These are phyloP conservation scores for Oryza officinalis DNA, from an alignment of 176 grass and related monocot genomes.

Conservation along the genomic window DNA sequence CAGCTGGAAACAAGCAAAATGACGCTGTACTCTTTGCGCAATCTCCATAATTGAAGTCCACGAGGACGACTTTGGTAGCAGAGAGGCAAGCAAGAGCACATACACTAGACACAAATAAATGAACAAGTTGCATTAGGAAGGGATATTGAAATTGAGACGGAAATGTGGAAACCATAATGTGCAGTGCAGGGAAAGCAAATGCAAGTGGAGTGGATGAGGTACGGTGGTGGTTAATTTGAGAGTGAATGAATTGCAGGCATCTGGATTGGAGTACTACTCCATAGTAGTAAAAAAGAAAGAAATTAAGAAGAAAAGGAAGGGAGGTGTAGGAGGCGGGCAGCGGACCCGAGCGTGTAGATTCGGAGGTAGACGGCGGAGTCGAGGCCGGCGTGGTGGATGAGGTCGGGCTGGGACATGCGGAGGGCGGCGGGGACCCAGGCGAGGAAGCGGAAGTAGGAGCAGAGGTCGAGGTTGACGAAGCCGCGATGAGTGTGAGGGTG, in stretches of 20 bases:
- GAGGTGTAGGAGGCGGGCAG: not conserved
- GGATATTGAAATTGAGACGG: constrained; percentile 13
- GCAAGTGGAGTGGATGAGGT: not conserved
- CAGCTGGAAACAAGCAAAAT: not conserved
- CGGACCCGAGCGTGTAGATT: constrained; percentile 73
- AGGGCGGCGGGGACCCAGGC: constrained; percentile 88
- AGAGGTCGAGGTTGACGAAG: constrained; percentile 89
- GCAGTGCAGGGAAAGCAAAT: constrained; percentile 9
- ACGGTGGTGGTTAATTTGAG: too few relatives aligned
- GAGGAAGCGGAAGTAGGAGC: constrained; percentile 88
- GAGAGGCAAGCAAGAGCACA: not conserved
- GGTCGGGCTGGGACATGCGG: constrained; percentile 67
- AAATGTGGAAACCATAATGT: not conserved
- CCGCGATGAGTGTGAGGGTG: constrained; percentile 31
- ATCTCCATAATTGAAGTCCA: too few relatives aligned
- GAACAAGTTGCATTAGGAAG: constrained; percentile 22
- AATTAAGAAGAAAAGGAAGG: not conserved
- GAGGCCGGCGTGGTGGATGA: constrained; percentile 78
- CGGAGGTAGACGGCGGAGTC: constrained; percentile 95
- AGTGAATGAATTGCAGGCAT: too few relatives aligned
- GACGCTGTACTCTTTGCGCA: not conserved
- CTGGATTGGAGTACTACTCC: too few relatives aligned
- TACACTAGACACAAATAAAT: not conserved
- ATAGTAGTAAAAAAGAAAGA: too few relatives aligned
- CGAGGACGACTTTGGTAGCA: not conserved